Conservation (phyloP, 345 rosid species). For the Sisymbrium irio region DNA sequence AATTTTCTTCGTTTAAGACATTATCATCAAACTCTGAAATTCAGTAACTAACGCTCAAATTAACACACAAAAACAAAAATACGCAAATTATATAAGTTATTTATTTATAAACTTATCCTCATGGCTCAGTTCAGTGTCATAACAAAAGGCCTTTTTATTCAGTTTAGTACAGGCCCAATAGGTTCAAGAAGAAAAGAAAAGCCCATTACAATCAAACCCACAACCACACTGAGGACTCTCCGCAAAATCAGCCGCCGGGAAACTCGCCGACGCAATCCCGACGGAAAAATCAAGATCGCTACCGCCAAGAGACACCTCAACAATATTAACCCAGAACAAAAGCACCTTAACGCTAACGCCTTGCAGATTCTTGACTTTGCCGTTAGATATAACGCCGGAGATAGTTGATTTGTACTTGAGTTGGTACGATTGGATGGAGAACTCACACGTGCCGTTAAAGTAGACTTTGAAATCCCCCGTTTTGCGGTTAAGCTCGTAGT, state of each 20-base stretch:
- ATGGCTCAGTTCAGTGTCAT: not conserved
- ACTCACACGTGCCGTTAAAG: conserved; percentile 46
- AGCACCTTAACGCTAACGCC: conserved; percentile 59
- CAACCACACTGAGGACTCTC: conserved; percentile 90
- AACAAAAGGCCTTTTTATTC: not conserved
- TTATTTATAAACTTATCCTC: not conserved
- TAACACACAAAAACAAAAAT: not conserved
- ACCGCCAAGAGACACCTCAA: conserved; percentile 44
- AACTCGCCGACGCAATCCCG: conserved; percentile 60
- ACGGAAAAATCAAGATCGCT: conserved; percentile 53
- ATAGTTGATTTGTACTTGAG: conserved; percentile 54
- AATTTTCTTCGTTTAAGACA: not conserved
- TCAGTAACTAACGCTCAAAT: not conserved
- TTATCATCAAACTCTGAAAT: too few species aligned
- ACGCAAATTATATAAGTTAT: not conserved
- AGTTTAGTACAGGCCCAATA: not conserved
- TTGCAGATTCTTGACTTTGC: conserved; percentile 43
- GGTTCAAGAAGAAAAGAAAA: conserved; percentile 17
- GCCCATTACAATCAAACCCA: conserved; percentile 60
- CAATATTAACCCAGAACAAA: conserved; percentile 57
- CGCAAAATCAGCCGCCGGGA: conserved; percentile 48
- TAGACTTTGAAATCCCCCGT: conserved; percentile 57
- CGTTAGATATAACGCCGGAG: conserved; percentile 46
- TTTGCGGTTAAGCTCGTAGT: conserved; percentile 46
- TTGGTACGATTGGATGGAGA: conserved; percentile 48